Conservation (phyloP, 176 grass and related monocot species). For the Paspalum vaginatum region DNA sequence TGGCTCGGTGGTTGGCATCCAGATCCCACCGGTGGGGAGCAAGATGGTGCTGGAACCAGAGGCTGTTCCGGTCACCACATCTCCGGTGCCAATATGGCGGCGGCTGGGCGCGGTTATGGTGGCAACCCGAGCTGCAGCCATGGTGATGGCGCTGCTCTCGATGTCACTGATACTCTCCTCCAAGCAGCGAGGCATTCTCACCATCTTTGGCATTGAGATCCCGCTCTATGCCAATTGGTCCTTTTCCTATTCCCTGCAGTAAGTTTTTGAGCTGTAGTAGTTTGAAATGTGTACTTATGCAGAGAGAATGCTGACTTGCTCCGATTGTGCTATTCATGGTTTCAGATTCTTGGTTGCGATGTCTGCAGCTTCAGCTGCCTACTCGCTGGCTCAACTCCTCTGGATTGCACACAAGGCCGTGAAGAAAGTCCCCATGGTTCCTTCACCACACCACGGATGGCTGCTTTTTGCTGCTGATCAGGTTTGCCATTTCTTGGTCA, state of each 20-base stretch:
- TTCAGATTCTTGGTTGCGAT: slow-evolving; percentile 78
- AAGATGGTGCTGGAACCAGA: slow-evolving; percentile 29
- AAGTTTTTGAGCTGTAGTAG: slow-evolving; percentile 24
- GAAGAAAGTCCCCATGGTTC: slow-evolving; percentile 54
- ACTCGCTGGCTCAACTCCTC: slow-evolving; percentile 72
- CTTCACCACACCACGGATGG: slow-evolving; percentile 60
- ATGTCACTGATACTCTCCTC: slow-evolving; percentile 64
- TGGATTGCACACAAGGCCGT: slow-evolving; percentile 50
- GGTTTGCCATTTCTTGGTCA: slow-evolving; percentile 40
- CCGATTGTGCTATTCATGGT: neutral
- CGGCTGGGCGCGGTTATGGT: slow-evolving; percentile 51
- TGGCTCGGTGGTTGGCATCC: slow-evolving; percentile 57
- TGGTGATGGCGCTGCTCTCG: slow-evolving; percentile 54
- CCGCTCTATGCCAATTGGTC: slow-evolving; percentile 89
- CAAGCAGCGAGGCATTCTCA: slow-evolving; percentile 68
- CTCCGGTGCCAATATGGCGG: slow-evolving; percentile 24
- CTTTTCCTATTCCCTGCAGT: slow-evolving; percentile 79
- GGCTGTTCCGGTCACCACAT: neutral
- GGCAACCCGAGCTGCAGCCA: slow-evolving; percentile 42
- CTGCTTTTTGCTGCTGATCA: slow-evolving; percentile 83
- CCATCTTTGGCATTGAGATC: slow-evolving; percentile 64
- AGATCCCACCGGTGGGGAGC: slow-evolving; percentile 50
- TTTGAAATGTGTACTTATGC: slow-evolving; percentile 26
- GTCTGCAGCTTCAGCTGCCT: slow-evolving; percentile 61
- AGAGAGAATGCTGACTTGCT: slow-evolving; percentile 5